A percentile compares a stretch with the other conserved stretches of the same genome.
phyloP scores from a whole-genome alignment of 2,329 filamentous ascomycete genomes.

The Fusarium verticillioides region DNA sequence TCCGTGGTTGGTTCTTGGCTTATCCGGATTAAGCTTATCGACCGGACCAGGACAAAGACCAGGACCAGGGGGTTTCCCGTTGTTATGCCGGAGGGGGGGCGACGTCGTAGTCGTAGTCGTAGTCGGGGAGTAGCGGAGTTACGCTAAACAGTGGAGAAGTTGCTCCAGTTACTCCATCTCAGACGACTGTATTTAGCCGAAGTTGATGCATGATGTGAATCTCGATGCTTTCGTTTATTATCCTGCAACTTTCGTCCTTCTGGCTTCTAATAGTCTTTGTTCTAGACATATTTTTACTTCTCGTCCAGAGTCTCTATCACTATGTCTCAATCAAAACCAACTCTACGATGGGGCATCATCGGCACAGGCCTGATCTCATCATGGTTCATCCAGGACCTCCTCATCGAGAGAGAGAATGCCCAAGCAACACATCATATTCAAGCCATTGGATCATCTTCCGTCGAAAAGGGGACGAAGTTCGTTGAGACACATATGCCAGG shows the following conservation, averaged over 20 bases:
- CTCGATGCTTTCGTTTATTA: background rate
- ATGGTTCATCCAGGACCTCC: constrained; percentile 58
- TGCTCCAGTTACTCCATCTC: background rate
- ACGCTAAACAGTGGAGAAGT: background rate
- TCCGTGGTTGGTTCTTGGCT: background rate
- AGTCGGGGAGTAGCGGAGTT: background rate
- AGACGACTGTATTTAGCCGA: background rate
- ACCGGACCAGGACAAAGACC: background rate
- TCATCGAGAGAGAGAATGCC: constrained; percentile 49
- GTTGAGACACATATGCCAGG: constrained; percentile 6
- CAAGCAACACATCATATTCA: constrained; percentile 55
- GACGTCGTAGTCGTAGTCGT: background rate
- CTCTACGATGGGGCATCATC: constrained; percentile 52
- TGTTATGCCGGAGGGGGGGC: background rate
- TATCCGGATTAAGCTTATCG: background rate
- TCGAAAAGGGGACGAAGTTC: constrained; percentile 48
- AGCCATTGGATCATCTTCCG: constrained; percentile 55
- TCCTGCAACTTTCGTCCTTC: background rate
- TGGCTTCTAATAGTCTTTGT: background rate
- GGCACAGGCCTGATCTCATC: constrained; percentile 57
- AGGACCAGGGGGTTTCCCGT: background rate
- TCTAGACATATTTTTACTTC: rapidly evolving
- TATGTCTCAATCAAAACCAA: constrained; percentile 36
- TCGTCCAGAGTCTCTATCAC: background rate
- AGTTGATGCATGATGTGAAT: background rate